Conservation (phyloP, 441 rosid species). For the Iberis amara region DNA sequence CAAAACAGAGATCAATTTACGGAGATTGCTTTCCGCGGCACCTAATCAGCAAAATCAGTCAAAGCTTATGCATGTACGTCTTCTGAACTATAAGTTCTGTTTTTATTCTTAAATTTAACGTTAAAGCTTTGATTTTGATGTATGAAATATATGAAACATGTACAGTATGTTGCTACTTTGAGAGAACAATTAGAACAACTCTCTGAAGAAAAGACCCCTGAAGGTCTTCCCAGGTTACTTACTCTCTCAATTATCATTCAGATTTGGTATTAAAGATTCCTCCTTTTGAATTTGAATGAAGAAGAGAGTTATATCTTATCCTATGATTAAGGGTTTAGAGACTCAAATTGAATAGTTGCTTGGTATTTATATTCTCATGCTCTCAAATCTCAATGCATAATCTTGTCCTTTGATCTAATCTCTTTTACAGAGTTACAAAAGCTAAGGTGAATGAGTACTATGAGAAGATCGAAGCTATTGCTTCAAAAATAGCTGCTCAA, state of each 20-base stretch:
- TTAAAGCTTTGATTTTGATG: background rate
- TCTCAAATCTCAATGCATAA: background rate
- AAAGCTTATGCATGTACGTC: slow-evolving; percentile 60
- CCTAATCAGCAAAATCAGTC: slow-evolving; percentile 67
- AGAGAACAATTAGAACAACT: slow-evolving; percentile 67
- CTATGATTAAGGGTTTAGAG: background rate
- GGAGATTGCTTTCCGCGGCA: slow-evolving; percentile 69
- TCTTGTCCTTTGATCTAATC: slow-evolving; percentile 3
- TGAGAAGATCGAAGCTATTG: slow-evolving; percentile 29
- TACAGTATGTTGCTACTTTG: slow-evolving; percentile 76
- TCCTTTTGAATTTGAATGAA: slow-evolving; percentile 1
- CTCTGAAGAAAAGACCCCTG: slow-evolving; percentile 63
- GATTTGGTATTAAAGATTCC: background rate
- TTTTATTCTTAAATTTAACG: no score
- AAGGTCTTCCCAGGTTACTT: slow-evolving; percentile 64
- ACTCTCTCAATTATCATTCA: slow-evolving; percentile 1
- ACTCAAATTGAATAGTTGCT: no score
- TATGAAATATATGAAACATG: no score
- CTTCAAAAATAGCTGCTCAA: slow-evolving; percentile 16
- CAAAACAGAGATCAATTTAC: slow-evolving; percentile 69
- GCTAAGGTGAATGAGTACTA: slow-evolving; percentile 26
- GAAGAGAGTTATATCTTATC: background rate
- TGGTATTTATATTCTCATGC: background rate
- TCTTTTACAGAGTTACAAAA: slow-evolving; percentile 23
- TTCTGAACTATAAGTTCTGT: background rate